These are phyloP conservation scores for Pyrus bretschneideri DNA, from an alignment of 306 rosid species.

Conservation along the genomic window DNA sequence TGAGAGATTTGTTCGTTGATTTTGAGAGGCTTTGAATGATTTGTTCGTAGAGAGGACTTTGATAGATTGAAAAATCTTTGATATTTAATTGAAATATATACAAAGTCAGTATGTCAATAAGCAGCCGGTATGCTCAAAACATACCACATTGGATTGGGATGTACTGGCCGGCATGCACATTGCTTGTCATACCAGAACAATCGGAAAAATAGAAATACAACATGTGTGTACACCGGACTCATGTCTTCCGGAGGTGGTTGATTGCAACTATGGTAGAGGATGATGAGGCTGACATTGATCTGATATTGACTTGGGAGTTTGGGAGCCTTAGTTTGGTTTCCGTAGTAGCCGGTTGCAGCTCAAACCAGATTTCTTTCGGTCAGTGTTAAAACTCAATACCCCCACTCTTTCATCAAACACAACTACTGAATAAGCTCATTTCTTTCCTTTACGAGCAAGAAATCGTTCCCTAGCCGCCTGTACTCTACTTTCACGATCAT, in stretches of 20 bases:
- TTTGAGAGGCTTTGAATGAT: no score
- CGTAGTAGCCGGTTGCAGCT: not conserved
- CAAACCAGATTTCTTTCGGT: not conserved
- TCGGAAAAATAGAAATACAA: not conserved
- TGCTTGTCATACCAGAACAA: no score
- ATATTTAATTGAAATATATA: no score
- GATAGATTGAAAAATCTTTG: no score
- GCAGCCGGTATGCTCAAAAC: no score
- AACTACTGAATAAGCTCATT: slow-evolving; percentile 30
- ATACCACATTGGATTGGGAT: no score
- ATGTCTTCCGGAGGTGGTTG: not conserved
- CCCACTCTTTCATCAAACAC: not conserved
- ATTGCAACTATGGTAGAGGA: not conserved
- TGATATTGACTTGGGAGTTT: not conserved
- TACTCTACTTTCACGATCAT: slow-evolving; percentile 55
- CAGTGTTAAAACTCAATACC: not conserved
- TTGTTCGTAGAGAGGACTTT: no score
- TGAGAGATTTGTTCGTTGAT: no score
- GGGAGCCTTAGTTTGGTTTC: not conserved
- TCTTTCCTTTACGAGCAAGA: slow-evolving; percentile 69
- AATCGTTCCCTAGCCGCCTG: slow-evolving; percentile 85
- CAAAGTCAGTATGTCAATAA: no score
- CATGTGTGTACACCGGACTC: not conserved
- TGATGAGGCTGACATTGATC: not conserved
- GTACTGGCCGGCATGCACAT: no score